These are phyloP conservation scores for Pilaira anomala DNA, from an alignment of 192 early-diverging fungal species.

Conservation along the genomic window DNA sequence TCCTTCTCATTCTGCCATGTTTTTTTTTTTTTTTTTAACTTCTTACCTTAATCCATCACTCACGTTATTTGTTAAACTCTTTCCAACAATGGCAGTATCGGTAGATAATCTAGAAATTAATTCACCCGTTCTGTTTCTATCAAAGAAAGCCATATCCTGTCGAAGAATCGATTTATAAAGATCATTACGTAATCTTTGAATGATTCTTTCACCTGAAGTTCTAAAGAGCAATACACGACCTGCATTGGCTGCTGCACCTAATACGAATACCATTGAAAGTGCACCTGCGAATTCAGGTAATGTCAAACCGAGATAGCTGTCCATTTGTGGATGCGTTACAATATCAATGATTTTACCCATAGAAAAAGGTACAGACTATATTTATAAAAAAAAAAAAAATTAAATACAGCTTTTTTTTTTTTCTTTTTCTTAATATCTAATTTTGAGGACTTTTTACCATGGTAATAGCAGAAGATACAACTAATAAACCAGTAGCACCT, in stretches of 20 bases:
- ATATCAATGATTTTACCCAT: conserved; percentile 70
- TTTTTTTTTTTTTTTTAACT: neutral
- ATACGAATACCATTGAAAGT: conserved; percentile 39
- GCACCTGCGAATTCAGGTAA: conserved; percentile 49
- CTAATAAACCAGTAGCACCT: conserved; percentile 53
- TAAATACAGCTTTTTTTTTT: neutral
- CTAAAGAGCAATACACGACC: conserved; percentile 57
- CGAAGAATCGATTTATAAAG: conserved; percentile 67
- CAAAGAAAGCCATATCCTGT: conserved; percentile 91
- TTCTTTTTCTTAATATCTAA: neutral
- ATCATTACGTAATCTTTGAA: conserved; percentile 56
- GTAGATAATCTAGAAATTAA: conserved; percentile 74
- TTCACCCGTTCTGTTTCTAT: conserved; percentile 76
- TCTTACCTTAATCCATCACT: conserved; percentile 64
- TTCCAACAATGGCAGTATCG: conserved; percentile 75
- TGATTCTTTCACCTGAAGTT: conserved; percentile 69
- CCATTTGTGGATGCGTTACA: conserved; percentile 46
- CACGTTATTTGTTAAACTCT: conserved; percentile 70
- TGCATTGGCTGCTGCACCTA: conserved; percentile 38
- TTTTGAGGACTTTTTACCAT: conserved; percentile 37
- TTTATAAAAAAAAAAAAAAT: neutral
- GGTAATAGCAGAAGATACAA: conserved; percentile 59
- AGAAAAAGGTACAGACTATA: conserved; percentile 55
- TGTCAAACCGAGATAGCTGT: conserved; percentile 48
- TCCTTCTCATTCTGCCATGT: too few species aligned